Conservation (phyloP, 805 yeast species). For the Kodamaea kakaduensis region DNA sequence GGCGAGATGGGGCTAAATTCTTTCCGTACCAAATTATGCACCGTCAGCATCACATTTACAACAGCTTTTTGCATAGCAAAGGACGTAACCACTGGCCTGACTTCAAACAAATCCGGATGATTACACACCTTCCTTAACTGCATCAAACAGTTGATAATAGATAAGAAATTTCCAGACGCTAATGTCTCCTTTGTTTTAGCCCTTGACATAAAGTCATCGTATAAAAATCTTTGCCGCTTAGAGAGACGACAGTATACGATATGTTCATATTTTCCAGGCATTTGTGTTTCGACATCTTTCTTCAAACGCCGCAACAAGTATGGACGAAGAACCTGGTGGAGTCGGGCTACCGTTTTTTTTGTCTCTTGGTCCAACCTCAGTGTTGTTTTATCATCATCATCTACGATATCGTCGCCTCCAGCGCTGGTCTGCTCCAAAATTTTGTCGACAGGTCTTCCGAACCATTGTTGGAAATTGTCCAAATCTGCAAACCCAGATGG, state of each 20-base stretch:
- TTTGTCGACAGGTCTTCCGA: constrained; percentile 94
- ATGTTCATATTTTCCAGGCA: constrained; percentile 98
- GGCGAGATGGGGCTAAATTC: constrained; percentile 16
- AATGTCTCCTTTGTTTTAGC: constrained; percentile 93
- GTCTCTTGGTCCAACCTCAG: constrained; percentile 67
- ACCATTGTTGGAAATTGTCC: constrained; percentile 97
- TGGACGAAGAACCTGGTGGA: constrained; percentile 93
- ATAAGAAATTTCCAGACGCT: constrained; percentile 89
- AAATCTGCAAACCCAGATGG: constrained; percentile 95
- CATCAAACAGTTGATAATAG: constrained; percentile 96
- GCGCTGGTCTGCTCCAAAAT: constrained; percentile 63
- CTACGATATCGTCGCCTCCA: constrained; percentile 42
- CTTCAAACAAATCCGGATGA: constrained; percentile 96
- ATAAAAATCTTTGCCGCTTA: constrained; percentile 84
- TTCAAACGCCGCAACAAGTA: constrained; percentile 86
- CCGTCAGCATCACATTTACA: constrained; percentile 39
- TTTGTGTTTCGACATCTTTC: constrained; percentile 95
- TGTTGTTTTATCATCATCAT: constrained; percentile 35
- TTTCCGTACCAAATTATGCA: constrained; percentile 23
- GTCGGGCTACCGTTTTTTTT: constrained; percentile 73
- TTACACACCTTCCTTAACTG: constrained; percentile 96
- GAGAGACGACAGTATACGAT: constrained; percentile 88
- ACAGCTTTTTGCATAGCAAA: constrained; percentile 71
- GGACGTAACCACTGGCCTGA: constrained; percentile 89
- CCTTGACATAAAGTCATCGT: constrained; percentile 96